Percentiles rank a stretch among this genome's conserved stretches.
phyloP scores from a whole-genome alignment of 768 basidiomycete species.

The Pleurotus cornucopiae region DNA sequence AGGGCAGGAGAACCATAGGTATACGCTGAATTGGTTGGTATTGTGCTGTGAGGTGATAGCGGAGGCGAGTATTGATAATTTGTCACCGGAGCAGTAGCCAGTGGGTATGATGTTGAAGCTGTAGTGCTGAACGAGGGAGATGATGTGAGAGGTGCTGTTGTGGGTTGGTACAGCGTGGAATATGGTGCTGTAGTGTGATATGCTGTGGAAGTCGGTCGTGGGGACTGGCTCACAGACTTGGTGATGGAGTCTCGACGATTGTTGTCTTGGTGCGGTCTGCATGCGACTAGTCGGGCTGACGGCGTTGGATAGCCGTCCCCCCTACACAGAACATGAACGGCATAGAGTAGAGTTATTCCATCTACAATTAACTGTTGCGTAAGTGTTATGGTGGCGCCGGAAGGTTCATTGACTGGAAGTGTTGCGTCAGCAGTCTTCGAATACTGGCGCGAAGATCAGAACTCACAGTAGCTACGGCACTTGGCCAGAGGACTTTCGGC shows the following conservation, averaged over 20 bases:
- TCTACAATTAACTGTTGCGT: conserved; percentile 71
- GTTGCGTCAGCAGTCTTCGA: neutral
- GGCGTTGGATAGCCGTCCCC: conserved; percentile 46
- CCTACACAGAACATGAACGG: conserved; percentile 69
- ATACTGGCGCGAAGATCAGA: neutral
- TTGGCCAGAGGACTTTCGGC: conserved; percentile 58
- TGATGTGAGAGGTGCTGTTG: neutral
- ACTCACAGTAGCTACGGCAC: conserved; percentile 44
- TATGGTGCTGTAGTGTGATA: neutral
- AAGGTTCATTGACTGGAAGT: conserved; percentile 24
- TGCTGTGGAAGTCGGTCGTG: neutral
- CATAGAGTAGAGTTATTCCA: conserved; percentile 54
- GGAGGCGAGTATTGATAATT: conserved; percentile 1
- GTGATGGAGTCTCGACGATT: neutral
- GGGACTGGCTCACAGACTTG: neutral
- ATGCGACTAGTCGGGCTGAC: conserved; percentile 55
- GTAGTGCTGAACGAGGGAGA: neutral
- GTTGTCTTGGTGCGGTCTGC: conserved; percentile 29
- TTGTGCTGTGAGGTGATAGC: neutral
- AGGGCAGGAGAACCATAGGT: conserved; percentile 6
- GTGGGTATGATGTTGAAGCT: neutral
- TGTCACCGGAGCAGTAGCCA: neutral
- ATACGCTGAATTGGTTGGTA: neutral
- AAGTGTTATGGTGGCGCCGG: conserved; percentile 52
- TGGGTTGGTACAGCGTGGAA: conserved; percentile 10